Percentiles rank a stretch among this genome's conserved stretches.
phyloP scores from a whole-genome alignment of 768 basidiomycete genomes.

The Polyporus arcularius region DNA sequence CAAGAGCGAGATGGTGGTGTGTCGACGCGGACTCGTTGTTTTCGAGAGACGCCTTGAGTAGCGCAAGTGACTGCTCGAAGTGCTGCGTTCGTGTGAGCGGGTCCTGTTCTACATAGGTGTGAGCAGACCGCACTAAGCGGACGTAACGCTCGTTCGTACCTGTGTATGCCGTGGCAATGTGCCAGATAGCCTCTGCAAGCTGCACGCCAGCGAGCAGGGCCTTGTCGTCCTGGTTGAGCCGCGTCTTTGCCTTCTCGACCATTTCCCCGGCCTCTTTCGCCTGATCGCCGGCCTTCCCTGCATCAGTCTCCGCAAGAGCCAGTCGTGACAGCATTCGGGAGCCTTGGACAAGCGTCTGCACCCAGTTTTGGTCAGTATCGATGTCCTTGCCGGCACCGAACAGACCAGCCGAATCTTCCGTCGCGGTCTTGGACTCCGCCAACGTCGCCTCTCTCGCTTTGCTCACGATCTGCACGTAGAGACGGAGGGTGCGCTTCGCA shows the following conservation, averaged over 20 bases:
- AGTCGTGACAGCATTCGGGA: slow-evolving; percentile 72
- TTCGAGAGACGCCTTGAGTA: slow-evolving; percentile 51
- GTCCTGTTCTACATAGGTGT: slow-evolving; percentile 57
- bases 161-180: slow-evolving; percentile 65
- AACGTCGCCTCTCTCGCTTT: slow-evolving; percentile 74
- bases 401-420: slow-evolving; percentile 18
- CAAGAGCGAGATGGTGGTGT: slow-evolving; percentile 81
- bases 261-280: slow-evolving; percentile 61
- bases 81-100: slow-evolving; percentile 57
- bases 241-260: slow-evolving; percentile 59
- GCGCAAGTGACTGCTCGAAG: slow-evolving; percentile 56
- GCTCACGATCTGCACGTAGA: slow-evolving; percentile 83
- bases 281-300: slow-evolving; percentile 45
- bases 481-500: slow-evolving; percentile 70
- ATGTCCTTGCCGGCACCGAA: slow-evolving; percentile 36
- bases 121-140: neutral
- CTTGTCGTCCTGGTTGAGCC: slow-evolving; percentile 50
- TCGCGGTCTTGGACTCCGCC: slow-evolving; percentile 31
- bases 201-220: slow-evolving; percentile 60
- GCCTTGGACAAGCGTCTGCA: slow-evolving; percentile 77
- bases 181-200: slow-evolving; percentile 74
- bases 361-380: slow-evolving; percentile 73
- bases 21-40: slow-evolving; percentile 53
- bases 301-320: slow-evolving; percentile 31
- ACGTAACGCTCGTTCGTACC: slow-evolving; percentile 43